Evolutionary conservation across 768 basidiomycete genomes (phyloP).

Genomic region (Porphyrellus cyaneotinctus): DNA sequence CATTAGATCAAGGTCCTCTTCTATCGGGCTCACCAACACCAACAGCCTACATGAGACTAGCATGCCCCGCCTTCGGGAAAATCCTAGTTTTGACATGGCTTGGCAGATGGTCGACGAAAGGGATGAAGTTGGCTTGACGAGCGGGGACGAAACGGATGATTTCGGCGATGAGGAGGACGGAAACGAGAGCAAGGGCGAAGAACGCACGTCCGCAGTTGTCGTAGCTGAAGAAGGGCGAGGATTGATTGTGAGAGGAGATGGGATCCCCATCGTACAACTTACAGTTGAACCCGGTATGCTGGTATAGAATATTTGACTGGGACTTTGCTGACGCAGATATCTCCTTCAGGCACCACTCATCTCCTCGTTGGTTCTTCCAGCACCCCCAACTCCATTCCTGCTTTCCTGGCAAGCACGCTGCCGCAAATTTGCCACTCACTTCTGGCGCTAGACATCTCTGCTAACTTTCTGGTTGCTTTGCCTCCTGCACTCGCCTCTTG

Average conservation of each 20-base stretch:
- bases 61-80: constrained; percentile 49
- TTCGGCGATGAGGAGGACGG: constrained; percentile 50
- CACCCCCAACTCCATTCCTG: constrained; percentile 73
- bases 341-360: constrained; percentile 79
- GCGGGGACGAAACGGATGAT: constrained; percentile 49
- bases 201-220: constrained; percentile 72
- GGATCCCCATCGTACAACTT: constrained; percentile 54
- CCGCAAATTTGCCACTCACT: constrained; percentile 74
- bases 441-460: constrained; percentile 90
- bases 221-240: constrained; percentile 82
- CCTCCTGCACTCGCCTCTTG: constrained; percentile 83
- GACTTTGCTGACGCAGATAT: background rate
- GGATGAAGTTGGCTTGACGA: constrained; percentile 59
- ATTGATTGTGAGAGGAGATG: constrained; percentile 73
- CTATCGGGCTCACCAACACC: constrained; percentile 47
- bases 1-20: constrained; percentile 67
- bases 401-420: constrained; percentile 65
- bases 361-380: constrained; percentile 79
- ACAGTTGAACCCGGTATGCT: constrained; percentile 69
- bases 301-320: background rate
- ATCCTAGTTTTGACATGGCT: constrained; percentile 71
- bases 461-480: constrained; percentile 78
- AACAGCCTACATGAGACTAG: constrained; percentile 39
- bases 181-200: constrained; percentile 52
- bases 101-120: constrained; percentile 74